phyloP scores from a whole-genome alignment of 192 early-diverging fungal species.

The Piromyces sp. region DNA sequence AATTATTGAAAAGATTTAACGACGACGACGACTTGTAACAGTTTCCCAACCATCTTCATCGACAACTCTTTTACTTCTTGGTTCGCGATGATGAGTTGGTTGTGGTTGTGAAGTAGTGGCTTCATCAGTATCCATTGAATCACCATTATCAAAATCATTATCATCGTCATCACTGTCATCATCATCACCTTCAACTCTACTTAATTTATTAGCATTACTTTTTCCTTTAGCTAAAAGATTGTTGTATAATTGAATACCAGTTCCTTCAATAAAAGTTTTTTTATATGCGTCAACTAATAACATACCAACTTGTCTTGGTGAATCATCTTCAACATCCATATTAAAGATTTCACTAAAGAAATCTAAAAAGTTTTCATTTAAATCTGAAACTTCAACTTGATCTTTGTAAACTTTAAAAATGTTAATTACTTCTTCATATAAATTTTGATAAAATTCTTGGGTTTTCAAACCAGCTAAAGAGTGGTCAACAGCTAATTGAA shows the following conservation, averaged over 20 bases:
- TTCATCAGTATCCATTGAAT: neutral
- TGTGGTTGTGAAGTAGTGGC: neutral
- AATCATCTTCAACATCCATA: conserved; percentile 8
- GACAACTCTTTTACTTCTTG: neutral
- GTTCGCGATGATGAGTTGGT: neutral
- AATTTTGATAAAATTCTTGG: conserved; percentile 1
- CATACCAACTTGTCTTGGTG: conserved; percentile 3
- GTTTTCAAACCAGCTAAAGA: conserved; percentile 14
- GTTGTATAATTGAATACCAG: neutral
- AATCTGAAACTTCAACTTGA: conserved; percentile 17
- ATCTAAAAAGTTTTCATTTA: conserved; percentile 19
- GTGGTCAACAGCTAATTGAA: conserved; percentile 27
- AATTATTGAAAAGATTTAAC: neutral
- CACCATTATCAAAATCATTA: neutral
- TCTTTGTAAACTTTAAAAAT: conserved; percentile 19
- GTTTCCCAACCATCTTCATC: neutral
- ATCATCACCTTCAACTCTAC: neutral
- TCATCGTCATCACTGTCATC: neutral
- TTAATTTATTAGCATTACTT: neutral
- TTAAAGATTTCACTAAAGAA: conserved; percentile 21
- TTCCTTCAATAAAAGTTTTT: neutral
- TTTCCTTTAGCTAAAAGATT: neutral
- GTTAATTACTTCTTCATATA: conserved; percentile 11
- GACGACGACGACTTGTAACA: neutral
- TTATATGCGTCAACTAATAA: neutral